Evolutionary conservation across 192 early-diverging fungal species (phyloP), one percentile per base, ranked within the genome.

Genomic region (Martensiomyces pterosporus): DNA sequence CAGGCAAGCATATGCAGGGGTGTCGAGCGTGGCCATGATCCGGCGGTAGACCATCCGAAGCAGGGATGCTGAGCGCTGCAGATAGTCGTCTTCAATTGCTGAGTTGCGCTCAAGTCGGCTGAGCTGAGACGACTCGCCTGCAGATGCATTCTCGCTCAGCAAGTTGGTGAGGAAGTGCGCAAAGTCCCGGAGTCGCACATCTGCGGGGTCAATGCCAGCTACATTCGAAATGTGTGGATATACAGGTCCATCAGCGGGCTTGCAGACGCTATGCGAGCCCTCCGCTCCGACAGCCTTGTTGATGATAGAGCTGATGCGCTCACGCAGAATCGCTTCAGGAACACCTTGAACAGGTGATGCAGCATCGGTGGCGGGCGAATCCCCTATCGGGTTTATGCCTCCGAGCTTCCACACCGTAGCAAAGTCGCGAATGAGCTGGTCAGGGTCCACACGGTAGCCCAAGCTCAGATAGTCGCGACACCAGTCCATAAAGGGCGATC

Each of bases 401-500:
- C 2, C 49, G 15, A 51, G 49, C 44, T 42, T 51, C 69, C 69
- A 73, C 41, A 72, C 45, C 10, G 49, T 60, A n/a, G 68, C 62
- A 61, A 73, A 73, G 22, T 75, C 71, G 23, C 64, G 55, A 25
- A 75, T 62, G 13, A 75, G 55, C 49, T 66, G 64, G 35, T 75
- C 71, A 1, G 58, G 57, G 24, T 67, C 69, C 7, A 72, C 59
- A 9, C 78, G 51, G 44, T 83, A 68, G 2, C 90, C 92, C 0
- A 98, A 79, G 10, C 90, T 88, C 43, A 94, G 67, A 37, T 86
- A 79, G 60, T 94, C 89, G 13, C 86, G 80, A 43, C 85, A 90
- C 85, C 87, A 94, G 75, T 94, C 91, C 92, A 94, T 98, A 63
- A 98, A 86, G 9, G 87, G 80, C 33, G 81, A 84, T 16, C 94